A percentile compares a stretch with the other conserved stretches of the same genome.
Evolutionary conservation across 2,329 filamentous ascomycete genomes (phyloP).

Genomic region (Akanthomyces dipterigenus): DNA sequence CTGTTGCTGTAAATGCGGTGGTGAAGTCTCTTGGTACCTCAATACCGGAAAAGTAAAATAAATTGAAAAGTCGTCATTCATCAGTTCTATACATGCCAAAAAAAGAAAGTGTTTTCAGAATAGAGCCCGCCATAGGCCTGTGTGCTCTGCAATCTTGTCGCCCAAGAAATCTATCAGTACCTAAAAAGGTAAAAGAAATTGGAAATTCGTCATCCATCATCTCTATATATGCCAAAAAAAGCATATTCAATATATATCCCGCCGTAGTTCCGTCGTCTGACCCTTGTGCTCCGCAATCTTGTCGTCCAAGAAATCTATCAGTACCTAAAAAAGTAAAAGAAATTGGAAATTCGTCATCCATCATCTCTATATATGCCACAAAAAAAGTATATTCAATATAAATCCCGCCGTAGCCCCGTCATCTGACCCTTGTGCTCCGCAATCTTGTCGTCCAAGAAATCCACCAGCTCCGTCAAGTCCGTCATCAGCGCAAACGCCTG

Average conservation of each 20-base stretch:
- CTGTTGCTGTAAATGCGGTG: slow-evolving; percentile 21
- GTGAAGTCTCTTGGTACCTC: neutral
- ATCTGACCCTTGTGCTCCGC: slow-evolving; percentile 26
- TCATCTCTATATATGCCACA: too few species aligned
- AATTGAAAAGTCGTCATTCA: neutral
- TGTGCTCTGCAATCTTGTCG: too few species aligned
- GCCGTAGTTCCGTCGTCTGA: slow-evolving; percentile 23
- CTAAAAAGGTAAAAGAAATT: neutral
- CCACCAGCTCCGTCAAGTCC: slow-evolving; percentile 52
- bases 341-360: too few species aligned
- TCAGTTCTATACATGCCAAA: too few species aligned
- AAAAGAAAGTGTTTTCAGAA: too few species aligned
- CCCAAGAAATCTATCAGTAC: too few species aligned
- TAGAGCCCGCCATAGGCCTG: too few species aligned
- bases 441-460: slow-evolving; percentile 50
- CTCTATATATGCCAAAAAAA: too few species aligned
- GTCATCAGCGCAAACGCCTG: slow-evolving; percentile 39
- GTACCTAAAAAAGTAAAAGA: too few species aligned
- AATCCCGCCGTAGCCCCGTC: slow-evolving; percentile 22
- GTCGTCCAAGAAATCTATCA: slow-evolving; percentile 55
- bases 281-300: slow-evolving; percentile 33
- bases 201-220: neutral
- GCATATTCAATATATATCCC: slow-evolving; percentile 11
- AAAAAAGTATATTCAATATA: slow-evolving; percentile 8
- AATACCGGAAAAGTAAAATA: neutral